Conservation (phyloP, 78 protist genomes). For the Isochrysis galbana region DNA sequence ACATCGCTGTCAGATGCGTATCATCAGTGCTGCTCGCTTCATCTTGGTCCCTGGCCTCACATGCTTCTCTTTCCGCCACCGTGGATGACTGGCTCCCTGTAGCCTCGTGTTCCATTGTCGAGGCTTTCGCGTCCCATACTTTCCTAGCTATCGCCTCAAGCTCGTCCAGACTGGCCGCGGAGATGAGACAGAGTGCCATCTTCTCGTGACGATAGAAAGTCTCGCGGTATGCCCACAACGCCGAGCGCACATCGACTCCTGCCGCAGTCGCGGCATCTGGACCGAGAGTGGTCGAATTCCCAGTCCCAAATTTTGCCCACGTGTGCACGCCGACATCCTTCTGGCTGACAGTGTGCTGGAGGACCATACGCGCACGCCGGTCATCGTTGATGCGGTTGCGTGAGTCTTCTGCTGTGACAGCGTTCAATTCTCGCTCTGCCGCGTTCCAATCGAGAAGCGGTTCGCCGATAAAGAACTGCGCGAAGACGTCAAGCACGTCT, state of each 20-base stretch:
- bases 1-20: background rate
- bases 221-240: background rate
- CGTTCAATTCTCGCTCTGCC: background rate
- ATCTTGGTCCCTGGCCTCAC: too few species aligned
- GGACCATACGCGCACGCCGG: background rate
- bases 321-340: background rate
- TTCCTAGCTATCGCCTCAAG: background rate
- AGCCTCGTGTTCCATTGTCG: too few species aligned
- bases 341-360: background rate
- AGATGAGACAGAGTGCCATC: background rate
- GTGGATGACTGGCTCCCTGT: background rate
- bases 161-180: background rate
- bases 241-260: background rate
- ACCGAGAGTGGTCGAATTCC: background rate
- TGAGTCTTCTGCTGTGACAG: background rate
- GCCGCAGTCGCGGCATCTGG: background rate
- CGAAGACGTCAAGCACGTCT: background rate
- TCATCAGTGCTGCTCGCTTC: background rate
- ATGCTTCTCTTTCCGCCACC: too few species aligned
- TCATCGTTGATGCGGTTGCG: background rate
- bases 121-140: background rate
- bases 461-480: conserved; percentile 3
- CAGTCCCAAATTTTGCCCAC: background rate
- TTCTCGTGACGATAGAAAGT: background rate
- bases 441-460: background rate